Evolutionary conservation across 75 land plant species (phyloP), one percentile per base, ranked within the genome.

Genomic region (Sequoiadendron giganteum): DNA sequence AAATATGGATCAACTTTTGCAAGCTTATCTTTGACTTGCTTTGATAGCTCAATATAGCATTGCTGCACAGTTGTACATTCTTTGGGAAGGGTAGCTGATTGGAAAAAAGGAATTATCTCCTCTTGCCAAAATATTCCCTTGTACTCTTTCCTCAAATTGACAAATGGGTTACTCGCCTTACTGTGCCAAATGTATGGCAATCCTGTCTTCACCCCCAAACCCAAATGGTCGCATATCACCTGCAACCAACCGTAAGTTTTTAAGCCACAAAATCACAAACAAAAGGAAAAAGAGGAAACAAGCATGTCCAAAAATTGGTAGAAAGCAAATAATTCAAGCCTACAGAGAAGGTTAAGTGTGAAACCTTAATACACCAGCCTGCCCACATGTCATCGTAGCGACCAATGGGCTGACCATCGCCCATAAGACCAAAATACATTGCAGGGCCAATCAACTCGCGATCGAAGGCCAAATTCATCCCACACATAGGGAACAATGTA

Each of bases 351-450:
- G 36, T n/a, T 32, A 32, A 73, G 36, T 2, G 14, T 32, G 68
- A 42, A 32, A 93, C 98, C 98, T 96, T 96, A 86, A 86, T 54
- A 88, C 98, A 96, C 98, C 98, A 96, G 55, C 98, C 98, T 32
- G 98, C 98, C 97, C 97, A 96, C 97, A 96, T 96, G 40, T 96
- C 97, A 86, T 96, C 97, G 91, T 96, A 95, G 21, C 97, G 97
- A 28, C 97, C 97, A 84, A 96, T 96, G 4, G 97, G 97, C 90
- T 96, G 97, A 14, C 97, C 97, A 87, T 96, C 97, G 6, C 97
- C 97, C 97, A 96, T 96, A 36, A 96, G 94, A 1, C 97, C 98
- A 85, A 96, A 96, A 88, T 96, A 96, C 98, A 96, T 96, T 3
- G 97, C 97, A 55, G 97, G 93, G 32, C 97, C 97, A 68, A 96